Conservation (phyloP, 768 basidiomycete species). For the Austroboletus eburneus region DNA sequence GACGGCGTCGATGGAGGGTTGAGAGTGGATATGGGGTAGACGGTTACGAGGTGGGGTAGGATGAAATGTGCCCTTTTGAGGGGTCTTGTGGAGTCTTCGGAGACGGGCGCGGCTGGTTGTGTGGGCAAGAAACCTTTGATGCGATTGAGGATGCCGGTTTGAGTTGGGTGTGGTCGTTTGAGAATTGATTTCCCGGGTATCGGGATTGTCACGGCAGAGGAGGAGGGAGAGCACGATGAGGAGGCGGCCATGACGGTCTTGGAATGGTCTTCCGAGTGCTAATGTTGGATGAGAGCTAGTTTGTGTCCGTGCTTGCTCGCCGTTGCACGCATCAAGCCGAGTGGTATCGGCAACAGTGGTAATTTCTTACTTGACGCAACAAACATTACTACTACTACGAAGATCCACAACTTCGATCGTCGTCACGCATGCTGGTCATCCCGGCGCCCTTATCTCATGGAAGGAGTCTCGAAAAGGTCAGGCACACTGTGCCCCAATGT, state of each 20-base stretch:
- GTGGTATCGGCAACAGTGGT: not conserved
- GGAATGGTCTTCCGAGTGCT: not conserved
- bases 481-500: no score
- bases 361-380: no score
- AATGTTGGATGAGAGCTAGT: not conserved
- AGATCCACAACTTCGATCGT: no score
- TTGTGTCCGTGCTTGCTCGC: not conserved
- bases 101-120: conserved; percentile 31
- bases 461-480: no score
- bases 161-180: conserved; percentile 67
- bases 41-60: conserved; percentile 76
- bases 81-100: conserved; percentile 51
- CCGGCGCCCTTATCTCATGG: no score
- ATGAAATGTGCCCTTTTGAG: conserved; percentile 91
- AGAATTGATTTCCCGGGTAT: conserved; percentile 79
- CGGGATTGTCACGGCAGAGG: conserved; percentile 76
- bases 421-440: no score
- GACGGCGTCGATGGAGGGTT: conserved; percentile 80
- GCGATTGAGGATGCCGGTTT: conserved; percentile 66
- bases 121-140: conserved; percentile 72
- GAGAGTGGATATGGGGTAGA: conserved; percentile 84
- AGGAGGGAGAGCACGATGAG: conserved; percentile 60
- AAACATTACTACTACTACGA: no score
- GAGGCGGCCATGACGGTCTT: not conserved
- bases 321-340: not conserved